Conservation (phyloP, 805 yeast genomes). For the Candida khao-thaluensis region DNA sequence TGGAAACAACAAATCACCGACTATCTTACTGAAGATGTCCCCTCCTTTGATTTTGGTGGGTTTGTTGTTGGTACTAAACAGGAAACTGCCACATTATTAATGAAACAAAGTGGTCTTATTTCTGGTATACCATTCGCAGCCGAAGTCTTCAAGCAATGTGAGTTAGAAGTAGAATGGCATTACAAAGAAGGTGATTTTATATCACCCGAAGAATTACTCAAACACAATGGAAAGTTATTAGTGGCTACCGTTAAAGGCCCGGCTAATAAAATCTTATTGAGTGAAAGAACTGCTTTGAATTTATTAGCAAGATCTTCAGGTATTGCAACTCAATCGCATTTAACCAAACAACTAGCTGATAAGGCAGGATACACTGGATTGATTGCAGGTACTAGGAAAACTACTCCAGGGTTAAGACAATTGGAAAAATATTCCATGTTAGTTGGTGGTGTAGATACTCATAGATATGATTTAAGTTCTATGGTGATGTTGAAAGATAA, state of each 20-base stretch:
- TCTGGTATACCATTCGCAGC: conserved; percentile 88
- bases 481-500: conserved; percentile 97
- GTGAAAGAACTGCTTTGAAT: conserved; percentile 86
- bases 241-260: conserved; percentile 82
- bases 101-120: conserved; percentile 77
- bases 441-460: conserved; percentile 93
- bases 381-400: conserved; percentile 94
- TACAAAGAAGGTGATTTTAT: conserved; percentile 63
- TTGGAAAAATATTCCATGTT: conserved; percentile 92
- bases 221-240: conserved; percentile 52
- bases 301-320: conserved; percentile 83
- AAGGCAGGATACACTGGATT: conserved; percentile 71
- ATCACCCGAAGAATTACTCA: conserved; percentile 42
- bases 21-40: conserved; percentile 86
- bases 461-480: conserved; percentile 83
- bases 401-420: conserved; percentile 92
- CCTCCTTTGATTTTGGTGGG: conserved; percentile 93
- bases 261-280: conserved; percentile 72
- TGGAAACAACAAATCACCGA: conserved; percentile 80
- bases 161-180: conserved; percentile 69
- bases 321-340: conserved; percentile 71
- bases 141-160: conserved; percentile 79
- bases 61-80: conserved; percentile 80
- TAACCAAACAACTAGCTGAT: conserved; percentile 60
- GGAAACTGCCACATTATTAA: conserved; percentile 73